phyloP scores from a whole-genome alignment of 352 stramenopile species.

The Blastocystis sp. region DNA sequence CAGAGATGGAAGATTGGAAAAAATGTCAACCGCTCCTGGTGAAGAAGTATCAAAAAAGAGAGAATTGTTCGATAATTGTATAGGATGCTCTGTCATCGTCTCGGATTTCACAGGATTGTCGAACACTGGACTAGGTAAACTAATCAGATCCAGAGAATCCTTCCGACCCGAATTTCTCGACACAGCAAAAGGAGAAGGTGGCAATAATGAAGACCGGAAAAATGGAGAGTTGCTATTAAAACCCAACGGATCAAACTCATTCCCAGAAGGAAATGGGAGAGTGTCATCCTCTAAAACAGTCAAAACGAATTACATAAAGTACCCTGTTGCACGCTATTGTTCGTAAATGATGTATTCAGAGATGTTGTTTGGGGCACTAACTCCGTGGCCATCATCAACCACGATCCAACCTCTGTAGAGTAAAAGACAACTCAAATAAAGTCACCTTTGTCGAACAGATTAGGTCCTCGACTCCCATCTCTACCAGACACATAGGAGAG shows the following conservation, averaged over 20 bases:
- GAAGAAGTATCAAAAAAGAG: background rate
- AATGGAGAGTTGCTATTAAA: background rate
- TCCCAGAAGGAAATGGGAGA: background rate
- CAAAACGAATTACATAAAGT: background rate
- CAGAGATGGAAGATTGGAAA: background rate
- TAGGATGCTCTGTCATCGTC: background rate
- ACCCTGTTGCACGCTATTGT: background rate
- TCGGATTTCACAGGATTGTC: background rate
- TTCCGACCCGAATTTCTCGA: background rate
- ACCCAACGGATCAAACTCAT: background rate
- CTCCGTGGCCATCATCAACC: constrained; percentile 58
- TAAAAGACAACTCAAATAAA: background rate
- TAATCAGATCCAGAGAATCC: background rate
- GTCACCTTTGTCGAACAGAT: constrained; percentile 46
- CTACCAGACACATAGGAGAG: constrained; percentile 28
- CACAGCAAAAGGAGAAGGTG: background rate
- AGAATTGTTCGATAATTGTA: background rate
- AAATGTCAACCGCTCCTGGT: background rate
- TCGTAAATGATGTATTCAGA: background rate
- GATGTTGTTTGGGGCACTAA: background rate
- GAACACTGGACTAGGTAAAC: background rate
- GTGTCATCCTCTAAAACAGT: background rate
- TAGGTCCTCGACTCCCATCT: background rate
- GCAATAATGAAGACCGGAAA: background rate
- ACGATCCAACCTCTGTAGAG: constrained; percentile 39